Base-by-base conservation (phyloP, 768 basidiomycete genomes). In the Strobilomyces confusus region DNA sequence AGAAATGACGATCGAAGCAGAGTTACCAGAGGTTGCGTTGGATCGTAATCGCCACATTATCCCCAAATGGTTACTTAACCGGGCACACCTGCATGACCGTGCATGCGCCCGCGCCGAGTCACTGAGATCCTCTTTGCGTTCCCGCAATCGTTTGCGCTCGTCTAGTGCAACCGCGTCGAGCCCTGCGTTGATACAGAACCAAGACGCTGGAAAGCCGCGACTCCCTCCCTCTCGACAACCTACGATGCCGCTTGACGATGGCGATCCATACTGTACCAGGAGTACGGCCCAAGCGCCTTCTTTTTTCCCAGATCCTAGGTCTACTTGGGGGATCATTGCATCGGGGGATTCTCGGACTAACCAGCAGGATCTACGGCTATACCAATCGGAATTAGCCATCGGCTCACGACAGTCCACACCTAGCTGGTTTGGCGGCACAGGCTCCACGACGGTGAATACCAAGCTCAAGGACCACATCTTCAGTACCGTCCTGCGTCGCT, bases 11-110 rank as follows among this genome's bases (percentile, higher is more conserved):
- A 52, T 65, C 2, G 83, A 81, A 60, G 81, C 89, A 17, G 95
- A 98, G 70, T 77, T 98, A 63, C 97, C 97, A 1, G 95, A 98
- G 70, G 97, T 99, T 14, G 84, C 83, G 8, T 78, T 99, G 44
- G 94, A 95, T 62, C 84, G 84, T 57, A 89, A 99, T 68, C 80
- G 89, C n/a, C 97, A 99, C 70, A 97, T 99, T 55, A 85, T 99
- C 44, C 95, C 97, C 5, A 84, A 93, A 58, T 97, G 93, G 89
- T 75, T 98, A 72, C 76, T 97, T 42, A 77, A 77, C 30, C 77
- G 74, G 15, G 69, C 70, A 49, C 58, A 56, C 22, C 71, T 80
- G 44, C 75, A 77, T 25, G 80, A 82, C 15, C 63, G 74, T 30
- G 79, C 80, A 4, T 71, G 78, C 44, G 80, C 81, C 17, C 79